These are phyloP conservation scores for Helianthus annuus DNA, from an alignment of 129 eudicot genomes.

Conservation along the genomic window DNA sequence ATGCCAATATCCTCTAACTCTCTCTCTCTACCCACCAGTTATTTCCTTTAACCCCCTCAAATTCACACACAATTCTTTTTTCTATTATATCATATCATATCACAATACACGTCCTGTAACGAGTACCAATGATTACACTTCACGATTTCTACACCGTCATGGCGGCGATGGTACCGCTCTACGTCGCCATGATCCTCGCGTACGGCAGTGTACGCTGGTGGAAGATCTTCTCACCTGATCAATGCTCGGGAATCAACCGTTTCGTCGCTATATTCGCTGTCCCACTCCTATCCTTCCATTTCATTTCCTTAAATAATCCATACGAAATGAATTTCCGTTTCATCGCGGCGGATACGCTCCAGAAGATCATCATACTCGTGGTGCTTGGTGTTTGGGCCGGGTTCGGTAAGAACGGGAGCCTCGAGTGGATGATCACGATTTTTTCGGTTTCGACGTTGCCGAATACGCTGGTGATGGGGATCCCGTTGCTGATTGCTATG, in stretches of 20 bases:
- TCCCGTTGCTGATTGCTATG: slow-evolving; percentile 87
- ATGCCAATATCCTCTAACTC: slow-evolving; percentile 2
- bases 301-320: slow-evolving; percentile 71
- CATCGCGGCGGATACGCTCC: slow-evolving; percentile 84
- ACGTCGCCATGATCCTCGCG: slow-evolving; percentile 90
- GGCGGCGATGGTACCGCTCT: slow-evolving; percentile 80
- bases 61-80: neutral
- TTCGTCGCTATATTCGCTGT: slow-evolving; percentile 92
- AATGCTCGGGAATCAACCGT: slow-evolving; percentile 89
- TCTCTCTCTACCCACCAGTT: slow-evolving; percentile 17
- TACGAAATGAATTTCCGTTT: slow-evolving; percentile 77
- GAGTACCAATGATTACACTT: slow-evolving; percentile 59
- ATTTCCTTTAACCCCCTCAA: neutral
- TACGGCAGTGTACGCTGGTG: slow-evolving; percentile 98
- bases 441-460: slow-evolving; percentile 77
- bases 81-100: too few relatives aligned
- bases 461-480: slow-evolving; percentile 89
- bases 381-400: slow-evolving; percentile 66
- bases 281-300: slow-evolving; percentile 80
- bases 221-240: slow-evolving; percentile 86
- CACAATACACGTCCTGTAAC: neutral
- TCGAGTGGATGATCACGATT: slow-evolving; percentile 82
- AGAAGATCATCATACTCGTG: slow-evolving; percentile 61
- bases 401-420: slow-evolving; percentile 52
- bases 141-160: slow-evolving; percentile 87